A percentile compares a stretch with the other conserved stretches of the same genome.
Evolutionary conservation across 257 asterid genomes (phyloP).

Genomic region (Voacanga thouarsii): DNA sequence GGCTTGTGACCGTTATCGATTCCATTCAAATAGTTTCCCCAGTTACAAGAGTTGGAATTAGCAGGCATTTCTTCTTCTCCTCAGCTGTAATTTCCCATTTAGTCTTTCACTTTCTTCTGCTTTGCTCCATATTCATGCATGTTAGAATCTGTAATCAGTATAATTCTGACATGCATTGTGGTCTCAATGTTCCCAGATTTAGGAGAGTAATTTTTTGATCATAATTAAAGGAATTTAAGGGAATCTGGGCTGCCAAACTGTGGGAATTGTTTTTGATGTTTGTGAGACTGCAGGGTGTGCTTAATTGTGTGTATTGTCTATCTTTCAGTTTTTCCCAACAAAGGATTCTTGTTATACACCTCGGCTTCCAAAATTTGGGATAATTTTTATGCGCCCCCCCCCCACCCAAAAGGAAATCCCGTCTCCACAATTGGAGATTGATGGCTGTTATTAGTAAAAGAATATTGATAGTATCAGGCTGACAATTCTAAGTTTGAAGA

Average conservation of each 20-base stretch:
- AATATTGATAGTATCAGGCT: not conserved
- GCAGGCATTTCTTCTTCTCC: not conserved
- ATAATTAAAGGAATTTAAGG: not conserved
- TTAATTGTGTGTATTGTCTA: not conserved
- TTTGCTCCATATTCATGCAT: not conserved
- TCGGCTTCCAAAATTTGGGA: too few relatives aligned
- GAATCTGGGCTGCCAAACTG: not conserved
- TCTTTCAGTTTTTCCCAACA: too few relatives aligned
- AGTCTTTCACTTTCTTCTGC: not conserved
- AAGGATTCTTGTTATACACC: too few relatives aligned
- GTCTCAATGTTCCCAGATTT: not conserved
- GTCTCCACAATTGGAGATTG: not conserved
- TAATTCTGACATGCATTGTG: not conserved
- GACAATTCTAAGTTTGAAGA: not conserved
- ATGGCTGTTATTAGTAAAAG: not conserved
- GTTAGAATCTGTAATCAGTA: not conserved
- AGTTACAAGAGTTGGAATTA: not conserved
- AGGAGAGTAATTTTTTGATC: not conserved
- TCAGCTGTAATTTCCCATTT: slow-evolving; percentile 1
- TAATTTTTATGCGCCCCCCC: not conserved
- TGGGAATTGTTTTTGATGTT: not conserved
- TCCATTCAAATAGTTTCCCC: not conserved
- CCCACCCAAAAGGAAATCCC: not conserved
- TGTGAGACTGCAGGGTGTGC: not conserved
- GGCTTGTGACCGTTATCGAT: not conserved